These are phyloP conservation scores for Tanacetum coccineum DNA, from an alignment of 129 eudicot species.

Conservation along the genomic window DNA sequence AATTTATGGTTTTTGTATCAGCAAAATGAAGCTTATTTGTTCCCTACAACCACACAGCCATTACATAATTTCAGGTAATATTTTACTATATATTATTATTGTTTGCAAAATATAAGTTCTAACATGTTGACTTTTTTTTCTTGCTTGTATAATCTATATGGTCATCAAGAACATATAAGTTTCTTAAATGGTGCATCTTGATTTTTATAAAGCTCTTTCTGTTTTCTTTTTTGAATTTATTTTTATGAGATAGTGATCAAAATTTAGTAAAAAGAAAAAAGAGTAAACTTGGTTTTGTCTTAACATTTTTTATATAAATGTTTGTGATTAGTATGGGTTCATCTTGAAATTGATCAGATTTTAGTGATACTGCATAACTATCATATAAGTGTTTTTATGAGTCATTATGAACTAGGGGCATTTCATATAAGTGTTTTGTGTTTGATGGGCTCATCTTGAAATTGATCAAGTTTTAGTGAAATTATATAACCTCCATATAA, in stretches of 20 bases:
- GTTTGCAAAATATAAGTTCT: background rate
- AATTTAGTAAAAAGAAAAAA: no score
- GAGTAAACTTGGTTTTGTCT: no score
- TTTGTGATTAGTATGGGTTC: background rate
- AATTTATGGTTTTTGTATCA: slow-evolving; percentile 29
- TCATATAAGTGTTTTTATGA: background rate
- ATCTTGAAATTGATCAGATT: slow-evolving; percentile 13
- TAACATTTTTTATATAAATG: background rate
- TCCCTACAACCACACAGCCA: slow-evolving; percentile 62
- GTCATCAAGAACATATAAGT: slow-evolving; percentile 16
- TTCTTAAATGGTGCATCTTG: background rate
- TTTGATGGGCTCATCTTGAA: background rate
- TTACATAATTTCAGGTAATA: slow-evolving; percentile 60
- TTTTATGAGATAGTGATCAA: background rate
- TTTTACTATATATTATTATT: background rate
- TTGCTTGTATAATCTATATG: slow-evolving; percentile 11
- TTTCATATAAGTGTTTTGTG: background rate
- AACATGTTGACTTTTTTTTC: slow-evolving; percentile 29
- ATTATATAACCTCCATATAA: background rate
- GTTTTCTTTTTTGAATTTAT: background rate
- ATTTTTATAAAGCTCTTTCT: background rate
- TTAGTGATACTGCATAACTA: background rate
- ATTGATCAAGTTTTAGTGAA: background rate
- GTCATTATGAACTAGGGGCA: background rate
- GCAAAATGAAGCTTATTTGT: slow-evolving; percentile 47